These are phyloP conservation scores for Apiospora malaysiana DNA, from an alignment of 2,329 filamentous ascomycete genomes.

Conservation along the genomic window DNA sequence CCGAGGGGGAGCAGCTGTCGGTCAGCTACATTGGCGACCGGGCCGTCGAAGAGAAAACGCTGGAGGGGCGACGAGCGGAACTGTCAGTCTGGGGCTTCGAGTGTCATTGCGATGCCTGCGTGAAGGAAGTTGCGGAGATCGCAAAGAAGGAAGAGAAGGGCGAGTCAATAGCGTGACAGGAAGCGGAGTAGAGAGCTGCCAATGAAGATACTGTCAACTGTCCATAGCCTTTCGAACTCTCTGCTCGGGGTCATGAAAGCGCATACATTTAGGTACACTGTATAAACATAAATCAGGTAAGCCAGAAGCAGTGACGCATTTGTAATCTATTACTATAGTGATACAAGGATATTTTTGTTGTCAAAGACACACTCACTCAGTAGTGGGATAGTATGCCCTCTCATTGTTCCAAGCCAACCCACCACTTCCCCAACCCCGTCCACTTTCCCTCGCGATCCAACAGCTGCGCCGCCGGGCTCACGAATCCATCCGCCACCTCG, in stretches of 20 bases:
- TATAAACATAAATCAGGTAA: background rate
- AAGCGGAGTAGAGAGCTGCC: background rate
- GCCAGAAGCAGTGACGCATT: background rate
- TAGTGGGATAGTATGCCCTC: too few relatives aligned
- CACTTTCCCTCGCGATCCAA: background rate
- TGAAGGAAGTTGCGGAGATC: background rate
- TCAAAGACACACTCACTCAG: background rate
- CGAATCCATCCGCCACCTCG: slow-evolving; percentile 4
- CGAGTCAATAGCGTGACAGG: background rate
- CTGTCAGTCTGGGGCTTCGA: background rate
- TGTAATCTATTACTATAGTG: background rate
- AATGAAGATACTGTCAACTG: background rate
- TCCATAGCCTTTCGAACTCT: background rate
- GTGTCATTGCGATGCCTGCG: background rate
- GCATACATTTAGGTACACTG: background rate
- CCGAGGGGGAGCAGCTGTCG: background rate
- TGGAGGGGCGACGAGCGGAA: background rate
- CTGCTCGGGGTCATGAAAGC: background rate
- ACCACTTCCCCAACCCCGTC: slow-evolving; percentile 17
- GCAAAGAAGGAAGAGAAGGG: background rate
- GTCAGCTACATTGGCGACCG: slow-evolving; percentile 3
- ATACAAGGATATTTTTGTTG: too few relatives aligned
- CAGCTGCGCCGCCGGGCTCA: slow-evolving; percentile 3
- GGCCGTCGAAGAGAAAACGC: background rate
- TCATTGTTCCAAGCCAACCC: slow-evolving; percentile 7